phyloP scores from a whole-genome alignment of 75 land plant genomes.

The Selaginella tamariscina region DNA sequence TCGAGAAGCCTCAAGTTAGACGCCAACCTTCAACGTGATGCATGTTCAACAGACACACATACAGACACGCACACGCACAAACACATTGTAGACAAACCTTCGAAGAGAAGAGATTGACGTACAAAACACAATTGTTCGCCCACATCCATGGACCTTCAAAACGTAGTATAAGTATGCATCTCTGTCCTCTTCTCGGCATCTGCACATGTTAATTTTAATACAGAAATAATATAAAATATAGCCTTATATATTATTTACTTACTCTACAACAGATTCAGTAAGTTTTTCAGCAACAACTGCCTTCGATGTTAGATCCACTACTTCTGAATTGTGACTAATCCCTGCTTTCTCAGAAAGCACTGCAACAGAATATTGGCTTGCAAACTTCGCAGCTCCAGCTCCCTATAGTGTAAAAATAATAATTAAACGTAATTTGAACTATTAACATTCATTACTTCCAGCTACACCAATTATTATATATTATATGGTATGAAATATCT shows the following conservation, averaged over 20 bases:
- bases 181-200: conserved; percentile 96
- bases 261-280: conserved; percentile 89
- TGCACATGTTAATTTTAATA: conserved; percentile 26
- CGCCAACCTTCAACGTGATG: too few species aligned
- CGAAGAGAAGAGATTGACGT: conserved; percentile 91
- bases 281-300: conserved; percentile 65
- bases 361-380: conserved; percentile 54
- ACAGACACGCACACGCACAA: too few species aligned
- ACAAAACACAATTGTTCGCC: conserved; percentile 86
- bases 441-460: too few species aligned
- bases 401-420: too few species aligned
- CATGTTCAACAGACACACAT: too few species aligned
- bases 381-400: neutral
- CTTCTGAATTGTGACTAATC: conserved; percentile 56
- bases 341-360: conserved; percentile 73
- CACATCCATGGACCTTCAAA: conserved; percentile 80
- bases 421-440: too few species aligned
- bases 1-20: conserved; percentile 52
- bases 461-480: too few species aligned
- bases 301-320: conserved; percentile 73
- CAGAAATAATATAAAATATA: too few species aligned
- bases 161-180: conserved; percentile 87
- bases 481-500: too few species aligned
- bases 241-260: too few species aligned
- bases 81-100: too few species aligned